A percentile compares a stretch with the other conserved stretches of the same genome.
These are phyloP conservation scores for Neofusicoccum umdonicola DNA, from an alignment of 2,329 filamentous ascomycete species.

Conservation along the genomic window DNA sequence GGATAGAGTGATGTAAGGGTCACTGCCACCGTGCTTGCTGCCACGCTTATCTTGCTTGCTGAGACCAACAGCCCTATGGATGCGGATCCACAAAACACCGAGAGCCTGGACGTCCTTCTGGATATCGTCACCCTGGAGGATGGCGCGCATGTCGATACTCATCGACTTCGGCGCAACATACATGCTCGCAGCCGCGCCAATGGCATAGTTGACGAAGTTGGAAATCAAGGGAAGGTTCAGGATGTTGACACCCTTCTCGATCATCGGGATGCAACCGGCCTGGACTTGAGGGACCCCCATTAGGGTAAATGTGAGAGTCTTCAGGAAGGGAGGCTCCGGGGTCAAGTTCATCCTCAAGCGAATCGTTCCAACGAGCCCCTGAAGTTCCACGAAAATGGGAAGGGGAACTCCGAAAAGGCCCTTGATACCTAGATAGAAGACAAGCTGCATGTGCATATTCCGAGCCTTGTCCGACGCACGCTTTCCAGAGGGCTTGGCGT, in stretches of 20 bases:
- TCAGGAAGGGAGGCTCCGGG: constrained; percentile 87
- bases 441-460: constrained; percentile 95
- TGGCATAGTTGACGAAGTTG: constrained; percentile 95
- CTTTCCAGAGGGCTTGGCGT: constrained; percentile 71
- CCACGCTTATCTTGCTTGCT: constrained; percentile 89
- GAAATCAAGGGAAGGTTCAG: constrained; percentile 89
- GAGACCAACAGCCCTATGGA: constrained; percentile 80
- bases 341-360: constrained; percentile 80
- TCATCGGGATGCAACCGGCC: constrained; percentile 86
- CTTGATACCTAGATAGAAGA: constrained; percentile 89
- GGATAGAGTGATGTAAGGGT: constrained; percentile 91
- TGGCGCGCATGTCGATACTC: constrained; percentile 85
- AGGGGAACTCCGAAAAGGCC: constrained; percentile 86
- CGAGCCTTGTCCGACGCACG: constrained; percentile 76
- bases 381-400: constrained; percentile 86
- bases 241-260: constrained; percentile 87
- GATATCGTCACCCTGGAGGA: constrained; percentile 87
- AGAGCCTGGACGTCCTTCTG: constrained; percentile 84
- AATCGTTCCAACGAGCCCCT: constrained; percentile 84
- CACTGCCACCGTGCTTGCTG: constrained; percentile 80
- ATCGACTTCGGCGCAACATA: constrained; percentile 94
- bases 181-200: constrained; percentile 79
- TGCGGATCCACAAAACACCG: constrained; percentile 88
- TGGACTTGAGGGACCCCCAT: constrained; percentile 91
- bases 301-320: constrained; percentile 86